phyloP scores from a whole-genome alignment of 371 early-diverging fungal genomes.

The Actinomortierella ambigua region DNA sequence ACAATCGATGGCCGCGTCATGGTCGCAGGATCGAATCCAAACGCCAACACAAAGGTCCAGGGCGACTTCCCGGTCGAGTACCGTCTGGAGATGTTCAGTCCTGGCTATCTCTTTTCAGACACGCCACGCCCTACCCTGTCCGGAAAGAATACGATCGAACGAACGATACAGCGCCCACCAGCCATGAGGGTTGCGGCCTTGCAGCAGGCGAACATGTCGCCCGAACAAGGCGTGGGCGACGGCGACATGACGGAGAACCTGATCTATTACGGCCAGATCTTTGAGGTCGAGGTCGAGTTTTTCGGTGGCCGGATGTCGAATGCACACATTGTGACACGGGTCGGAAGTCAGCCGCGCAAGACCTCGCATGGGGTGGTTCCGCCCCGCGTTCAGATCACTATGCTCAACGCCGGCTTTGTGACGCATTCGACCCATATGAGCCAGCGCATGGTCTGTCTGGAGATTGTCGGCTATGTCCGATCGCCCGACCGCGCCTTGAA shows the following conservation, averaged over 20 bases:
- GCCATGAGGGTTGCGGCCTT: constrained; percentile 11
- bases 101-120: constrained; percentile 50
- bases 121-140: constrained; percentile 40
- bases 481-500: background rate
- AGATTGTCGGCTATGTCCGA: constrained; percentile 28
- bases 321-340: constrained; percentile 14
- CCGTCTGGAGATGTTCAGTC: constrained; percentile 53
- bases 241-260: constrained; percentile 26
- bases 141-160: constrained; percentile 21
- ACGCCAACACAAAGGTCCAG: constrained; percentile 26
- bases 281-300: constrained; percentile 36
- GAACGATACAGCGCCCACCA: constrained; percentile 13
- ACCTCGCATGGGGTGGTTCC: constrained; percentile 5
- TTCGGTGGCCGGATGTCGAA: constrained; percentile 16
- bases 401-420: constrained; percentile 49
- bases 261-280: constrained; percentile 28
- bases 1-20: constrained; percentile 57
- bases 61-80: constrained; percentile 49
- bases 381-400: constrained; percentile 29
- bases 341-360: background rate
- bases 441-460: constrained; percentile 46
- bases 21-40: constrained; percentile 55
- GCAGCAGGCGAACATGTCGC: constrained; percentile 18
- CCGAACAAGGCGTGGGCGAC: constrained; percentile 36
- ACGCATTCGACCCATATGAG: constrained; percentile 57